These are phyloP conservation scores for Mrakia hoshinonis DNA, from an alignment of 768 basidiomycete genomes.

Conservation along the genomic window DNA sequence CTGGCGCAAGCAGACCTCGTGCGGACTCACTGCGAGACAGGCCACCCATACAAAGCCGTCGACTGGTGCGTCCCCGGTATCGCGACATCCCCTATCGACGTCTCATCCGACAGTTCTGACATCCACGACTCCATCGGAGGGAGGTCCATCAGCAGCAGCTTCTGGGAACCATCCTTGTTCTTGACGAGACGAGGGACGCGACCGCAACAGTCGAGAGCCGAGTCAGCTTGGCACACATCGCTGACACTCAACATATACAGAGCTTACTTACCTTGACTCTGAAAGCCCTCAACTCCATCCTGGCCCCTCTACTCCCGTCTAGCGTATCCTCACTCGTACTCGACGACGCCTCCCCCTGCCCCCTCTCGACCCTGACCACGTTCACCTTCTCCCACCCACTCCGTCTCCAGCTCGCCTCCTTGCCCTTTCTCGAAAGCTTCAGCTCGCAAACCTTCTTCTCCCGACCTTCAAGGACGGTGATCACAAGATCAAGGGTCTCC, in stretches of 20 bases:
- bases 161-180: neutral
- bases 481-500: neutral
- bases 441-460: neutral
- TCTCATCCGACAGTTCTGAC: constrained; percentile 55
- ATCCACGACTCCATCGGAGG: constrained; percentile 33
- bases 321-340: neutral
- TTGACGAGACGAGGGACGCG: neutral
- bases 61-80: constrained; percentile 57
- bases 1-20: too few relatives aligned
- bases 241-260: too few relatives aligned
- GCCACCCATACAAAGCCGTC: constrained; percentile 32
- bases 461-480: neutral
- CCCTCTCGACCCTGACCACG: neutral
- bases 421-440: neutral
- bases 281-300: neutral
- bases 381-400: constrained; percentile 2
- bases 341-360: neutral
- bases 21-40: constrained; percentile 55
- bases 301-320: neutral
- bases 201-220: too few relatives aligned
- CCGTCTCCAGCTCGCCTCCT: neutral
- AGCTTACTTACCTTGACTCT: constrained; percentile 1
- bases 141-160: constrained; percentile 2
- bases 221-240: too few relatives aligned
- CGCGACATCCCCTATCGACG: constrained; percentile 62